Conservation (phyloP, 179 eudicot species). For the Pouteria campechiana region DNA sequence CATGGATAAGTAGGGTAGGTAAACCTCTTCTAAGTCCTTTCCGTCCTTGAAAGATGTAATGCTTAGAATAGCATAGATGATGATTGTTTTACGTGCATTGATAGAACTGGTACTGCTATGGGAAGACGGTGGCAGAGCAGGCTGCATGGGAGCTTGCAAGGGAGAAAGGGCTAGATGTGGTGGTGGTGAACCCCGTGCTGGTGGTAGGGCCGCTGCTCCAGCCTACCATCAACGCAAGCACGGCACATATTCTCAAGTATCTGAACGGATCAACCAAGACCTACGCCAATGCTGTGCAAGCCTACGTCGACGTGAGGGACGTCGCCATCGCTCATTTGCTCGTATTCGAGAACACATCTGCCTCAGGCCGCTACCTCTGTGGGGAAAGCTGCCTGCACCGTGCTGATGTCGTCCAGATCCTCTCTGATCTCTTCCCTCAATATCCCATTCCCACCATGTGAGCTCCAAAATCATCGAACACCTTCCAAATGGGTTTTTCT, state of each 20-base stretch:
- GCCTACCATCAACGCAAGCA: slow-evolving; percentile 23
- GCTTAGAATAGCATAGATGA: too few relatives aligned
- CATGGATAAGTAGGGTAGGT: too few relatives aligned
- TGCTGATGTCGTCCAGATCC: slow-evolving; percentile 24
- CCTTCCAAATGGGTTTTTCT: not conserved
- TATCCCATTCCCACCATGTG: slow-evolving; percentile 29
- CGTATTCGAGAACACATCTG: slow-evolving; percentile 30
- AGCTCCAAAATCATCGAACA: not conserved
- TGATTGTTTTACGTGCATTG: not conserved
- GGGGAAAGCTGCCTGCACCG: slow-evolving; percentile 20
- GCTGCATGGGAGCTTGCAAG: slow-evolving; percentile 28
- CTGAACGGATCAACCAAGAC: not conserved
- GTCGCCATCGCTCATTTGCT: slow-evolving; percentile 33
- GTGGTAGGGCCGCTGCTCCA: slow-evolving; percentile 32
- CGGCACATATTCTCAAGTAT: slow-evolving; percentile 25
- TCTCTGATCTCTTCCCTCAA: slow-evolving; percentile 27
- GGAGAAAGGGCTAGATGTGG: slow-evolving; percentile 26
- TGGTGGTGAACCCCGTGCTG: slow-evolving; percentile 29
- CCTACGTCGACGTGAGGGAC: slow-evolving; percentile 28
- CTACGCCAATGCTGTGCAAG: slow-evolving; percentile 6
- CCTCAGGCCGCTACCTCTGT: slow-evolving; percentile 30
- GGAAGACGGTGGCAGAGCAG: slow-evolving; percentile 31
- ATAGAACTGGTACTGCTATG: slow-evolving; percentile 35
- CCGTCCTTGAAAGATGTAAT: too few relatives aligned
- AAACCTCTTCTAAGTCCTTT: too few relatives aligned